Conservation (phyloP, 2,329 filamentous ascomycete genomes). For the Xylaria sp. region DNA sequence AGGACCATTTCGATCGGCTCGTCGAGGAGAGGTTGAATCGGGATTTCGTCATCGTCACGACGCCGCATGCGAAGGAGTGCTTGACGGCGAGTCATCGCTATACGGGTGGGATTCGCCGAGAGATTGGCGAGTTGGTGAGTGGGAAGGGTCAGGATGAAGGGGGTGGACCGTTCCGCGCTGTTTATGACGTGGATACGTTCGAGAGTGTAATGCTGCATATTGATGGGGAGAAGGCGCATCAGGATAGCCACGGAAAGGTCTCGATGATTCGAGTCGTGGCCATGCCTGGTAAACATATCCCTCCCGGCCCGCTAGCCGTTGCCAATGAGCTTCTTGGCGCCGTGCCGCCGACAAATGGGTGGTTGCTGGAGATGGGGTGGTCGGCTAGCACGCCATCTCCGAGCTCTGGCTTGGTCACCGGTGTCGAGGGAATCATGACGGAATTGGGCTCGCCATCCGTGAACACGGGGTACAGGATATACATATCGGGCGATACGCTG, state of each 20-base stretch:
- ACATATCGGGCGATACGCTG: slow-evolving; percentile 62
- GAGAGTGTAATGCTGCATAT: slow-evolving; percentile 43
- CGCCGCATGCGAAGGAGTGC: slow-evolving; percentile 53
- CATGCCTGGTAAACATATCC: slow-evolving; percentile 61
- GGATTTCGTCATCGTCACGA: slow-evolving; percentile 57
- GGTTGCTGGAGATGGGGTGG: slow-evolving; percentile 59
- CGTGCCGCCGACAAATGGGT: slow-evolving; percentile 61
- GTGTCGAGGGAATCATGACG: not conserved
- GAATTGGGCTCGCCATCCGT: slow-evolving; percentile 29
- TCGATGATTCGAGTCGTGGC: slow-evolving; percentile 53
- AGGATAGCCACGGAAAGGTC: slow-evolving; percentile 32
- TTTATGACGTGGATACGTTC: slow-evolving; percentile 52
- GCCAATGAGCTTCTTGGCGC: slow-evolving; percentile 38
- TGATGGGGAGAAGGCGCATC: slow-evolving; percentile 7
- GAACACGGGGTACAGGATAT: slow-evolving; percentile 52
- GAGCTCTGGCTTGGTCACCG: not conserved
- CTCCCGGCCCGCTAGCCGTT: slow-evolving; percentile 34
- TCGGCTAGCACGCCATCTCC: slow-evolving; percentile 12
- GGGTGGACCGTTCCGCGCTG: slow-evolving; percentile 48
- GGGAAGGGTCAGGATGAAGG: slow-evolving; percentile 7
- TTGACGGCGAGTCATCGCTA: slow-evolving; percentile 35
- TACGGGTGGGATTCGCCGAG: slow-evolving; percentile 16
- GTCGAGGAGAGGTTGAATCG: slow-evolving; percentile 39
- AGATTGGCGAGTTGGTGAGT: not conserved
- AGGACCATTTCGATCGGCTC: slow-evolving; percentile 39